Conservation (phyloP, 257 asterid genomes). For the Pogostemon cablin region DNA sequence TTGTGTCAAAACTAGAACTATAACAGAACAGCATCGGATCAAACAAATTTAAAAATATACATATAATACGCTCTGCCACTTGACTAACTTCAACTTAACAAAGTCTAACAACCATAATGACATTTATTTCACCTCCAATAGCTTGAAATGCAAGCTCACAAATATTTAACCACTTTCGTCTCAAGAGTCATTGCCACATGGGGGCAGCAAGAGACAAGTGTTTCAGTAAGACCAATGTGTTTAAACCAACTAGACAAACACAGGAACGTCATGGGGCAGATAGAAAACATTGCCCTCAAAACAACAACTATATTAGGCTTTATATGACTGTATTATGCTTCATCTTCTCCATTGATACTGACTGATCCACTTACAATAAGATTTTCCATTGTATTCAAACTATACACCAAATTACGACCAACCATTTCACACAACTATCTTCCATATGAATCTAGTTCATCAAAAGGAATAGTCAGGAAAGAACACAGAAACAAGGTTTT, state of each 20-base stretch:
- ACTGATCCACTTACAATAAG: conserved; percentile 23
- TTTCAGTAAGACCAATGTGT: neutral
- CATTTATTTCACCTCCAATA: too few relatives aligned
- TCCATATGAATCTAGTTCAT: neutral
- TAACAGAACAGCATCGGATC: neutral
- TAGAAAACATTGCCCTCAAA: neutral
- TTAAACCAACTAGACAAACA: too few relatives aligned
- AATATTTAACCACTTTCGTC: neutral
- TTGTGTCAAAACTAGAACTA: neutral
- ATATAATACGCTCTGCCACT: too few relatives aligned
- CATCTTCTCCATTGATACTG: neutral
- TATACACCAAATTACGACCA: neutral
- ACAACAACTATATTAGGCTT: too few relatives aligned
- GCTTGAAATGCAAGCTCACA: neutral
- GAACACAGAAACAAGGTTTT: too few relatives aligned
- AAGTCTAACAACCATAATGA: too few relatives aligned
- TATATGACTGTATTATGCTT: too few relatives aligned
- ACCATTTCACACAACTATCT: too few relatives aligned
- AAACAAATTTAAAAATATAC: too few relatives aligned
- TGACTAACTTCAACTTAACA: too few relatives aligned
- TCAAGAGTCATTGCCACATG: conserved; percentile 4
- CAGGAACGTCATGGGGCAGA: conserved; percentile 5
- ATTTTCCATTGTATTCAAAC: conserved; percentile 4
- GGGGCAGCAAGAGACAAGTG: neutral
- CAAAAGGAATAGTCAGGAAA: neutral